Conservation (phyloP, 805 yeast species). For the Ogataea nakhonphanomensis region DNA sequence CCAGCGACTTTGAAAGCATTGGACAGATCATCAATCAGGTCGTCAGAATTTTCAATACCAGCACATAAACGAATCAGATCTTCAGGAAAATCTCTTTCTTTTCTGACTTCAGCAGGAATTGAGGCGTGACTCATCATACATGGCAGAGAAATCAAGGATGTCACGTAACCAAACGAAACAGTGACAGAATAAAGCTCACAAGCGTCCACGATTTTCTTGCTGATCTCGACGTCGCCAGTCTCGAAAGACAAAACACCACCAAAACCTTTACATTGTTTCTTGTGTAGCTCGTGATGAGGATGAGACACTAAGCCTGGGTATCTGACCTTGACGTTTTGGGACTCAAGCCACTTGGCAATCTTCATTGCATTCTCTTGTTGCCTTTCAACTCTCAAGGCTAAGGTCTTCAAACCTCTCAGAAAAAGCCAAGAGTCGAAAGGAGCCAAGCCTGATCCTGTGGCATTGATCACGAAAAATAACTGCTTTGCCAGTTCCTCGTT, state of each 20-base stretch:
- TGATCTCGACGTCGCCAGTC: slow-evolving; percentile 67
- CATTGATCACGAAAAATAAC: slow-evolving; percentile 74
- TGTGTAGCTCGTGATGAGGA: slow-evolving; percentile 78
- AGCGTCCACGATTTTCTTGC: slow-evolving; percentile 70
- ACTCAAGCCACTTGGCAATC: slow-evolving; percentile 70
- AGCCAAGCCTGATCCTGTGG: slow-evolving; percentile 86
- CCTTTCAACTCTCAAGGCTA: slow-evolving; percentile 80
- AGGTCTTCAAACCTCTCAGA: slow-evolving; percentile 83
- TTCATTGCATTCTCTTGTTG: slow-evolving; percentile 79
- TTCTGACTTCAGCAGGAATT: slow-evolving; percentile 81
- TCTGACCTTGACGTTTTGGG: slow-evolving; percentile 69
- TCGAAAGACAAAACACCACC: slow-evolving; percentile 90
- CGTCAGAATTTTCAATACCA: slow-evolving; percentile 83
- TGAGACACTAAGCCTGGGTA: slow-evolving; percentile 82
- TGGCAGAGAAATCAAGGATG: slow-evolving; percentile 89
- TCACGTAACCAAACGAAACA: slow-evolving; percentile 92
- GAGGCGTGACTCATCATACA: slow-evolving; percentile 98
- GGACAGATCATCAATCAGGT: slow-evolving; percentile 76
- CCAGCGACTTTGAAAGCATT: slow-evolving; percentile 68
- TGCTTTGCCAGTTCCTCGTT: slow-evolving; percentile 60
- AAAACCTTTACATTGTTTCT: slow-evolving; percentile 72
- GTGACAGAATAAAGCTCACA: slow-evolving; percentile 82
- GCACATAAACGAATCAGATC: slow-evolving; percentile 86
- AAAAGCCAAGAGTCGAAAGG: slow-evolving; percentile 93
- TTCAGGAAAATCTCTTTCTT: slow-evolving; percentile 87